These are phyloP conservation scores for Saturnispora halmiae DNA, from an alignment of 805 yeast genomes.

Conservation along the genomic window DNA sequence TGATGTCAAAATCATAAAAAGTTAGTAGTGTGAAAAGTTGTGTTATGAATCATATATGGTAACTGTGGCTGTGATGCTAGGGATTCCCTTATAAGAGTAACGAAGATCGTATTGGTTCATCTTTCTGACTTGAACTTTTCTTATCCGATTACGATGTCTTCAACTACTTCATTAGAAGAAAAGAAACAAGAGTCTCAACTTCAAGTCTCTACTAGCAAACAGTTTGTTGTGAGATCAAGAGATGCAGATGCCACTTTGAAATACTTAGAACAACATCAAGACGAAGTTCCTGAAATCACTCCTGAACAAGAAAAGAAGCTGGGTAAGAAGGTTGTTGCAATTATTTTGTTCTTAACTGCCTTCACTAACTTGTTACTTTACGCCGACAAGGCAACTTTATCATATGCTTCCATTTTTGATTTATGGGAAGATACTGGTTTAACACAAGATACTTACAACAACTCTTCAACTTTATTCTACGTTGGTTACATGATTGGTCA, in stretches of 20 bases:
- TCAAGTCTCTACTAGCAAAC: neutral
- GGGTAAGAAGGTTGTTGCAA: conserved; percentile 31
- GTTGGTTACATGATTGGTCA: conserved; percentile 40
- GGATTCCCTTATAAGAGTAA: neutral
- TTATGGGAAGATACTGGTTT: conserved; percentile 38
- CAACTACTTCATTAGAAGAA: neutral
- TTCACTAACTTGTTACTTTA: conserved; percentile 36
- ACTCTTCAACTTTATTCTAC: conserved; percentile 39
- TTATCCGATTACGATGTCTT: neutral
- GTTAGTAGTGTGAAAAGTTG: too few species aligned
- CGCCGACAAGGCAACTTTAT: conserved; percentile 44
- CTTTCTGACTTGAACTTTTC: neutral
- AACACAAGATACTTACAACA: conserved; percentile 34
- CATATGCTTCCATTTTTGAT: conserved; percentile 40
- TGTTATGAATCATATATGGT: too few species aligned
- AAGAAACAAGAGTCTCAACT: neutral
- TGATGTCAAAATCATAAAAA: neutral
- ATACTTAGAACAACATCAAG: conserved; percentile 10
- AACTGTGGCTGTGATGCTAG: neutral
- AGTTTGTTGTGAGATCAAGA: conserved; percentile 3
- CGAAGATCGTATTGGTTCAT: neutral
- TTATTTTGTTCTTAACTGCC: conserved; percentile 30
- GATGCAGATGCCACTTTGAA: conserved; percentile 15
- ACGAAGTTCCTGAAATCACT: conserved; percentile 31
- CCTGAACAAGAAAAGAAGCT: conserved; percentile 34